Evolutionary conservation across 345 rosid species (phyloP), one percentile per base, ranked within the genome.

Genomic region (Microthlaspi erraticum): DNA sequence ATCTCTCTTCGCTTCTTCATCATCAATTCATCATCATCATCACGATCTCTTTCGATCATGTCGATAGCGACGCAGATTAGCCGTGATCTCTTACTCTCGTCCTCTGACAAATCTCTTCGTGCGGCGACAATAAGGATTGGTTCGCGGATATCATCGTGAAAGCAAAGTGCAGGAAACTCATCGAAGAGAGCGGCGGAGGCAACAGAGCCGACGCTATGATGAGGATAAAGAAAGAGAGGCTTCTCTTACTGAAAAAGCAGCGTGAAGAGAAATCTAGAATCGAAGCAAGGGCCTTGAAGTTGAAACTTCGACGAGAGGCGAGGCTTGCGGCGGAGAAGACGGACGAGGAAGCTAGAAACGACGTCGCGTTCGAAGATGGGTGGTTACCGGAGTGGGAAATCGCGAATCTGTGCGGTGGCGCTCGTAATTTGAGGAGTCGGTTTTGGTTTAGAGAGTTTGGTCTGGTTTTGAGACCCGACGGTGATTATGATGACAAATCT

Each of bases 91-190:
- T 50, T 50, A 33, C 26, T 23, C 34, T 12, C 55, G 6, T 50
- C 55, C 6, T 49, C 54, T n/a, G 6, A 23, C 33, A 42, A 23
- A 2, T 23, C 33, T 26, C 33, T 23, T 50, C 55, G 55, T 23
- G 55, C 55, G 16, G 33, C 55, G 26, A 31, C n/a, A 3, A 50
- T 50, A 20, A 50, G 23, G 55, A 23, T 50, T 23, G 55, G 33
- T 50, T 50, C 23, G 55, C 16, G 12, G 55, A 50, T 50, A 50
- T 50, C 26, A 50, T 50, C n/a, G 10, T 50, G 2, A 50, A 50
- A 12, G 23, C 55, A 7, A 42, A n/a, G n/a, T 0, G 6, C 2
- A 5, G 8, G 6, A n/a, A 42, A 42, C 46, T 42, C 7, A 13
- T 42, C n/a, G 17, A 42, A 7, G 46, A 42, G 33, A 50, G 33